A percentile compares a stretch with the other conserved stretches of the same genome.
Evolutionary conservation across 345 rosid species (phyloP).

Genomic region (Hypericum perforatum): DNA sequence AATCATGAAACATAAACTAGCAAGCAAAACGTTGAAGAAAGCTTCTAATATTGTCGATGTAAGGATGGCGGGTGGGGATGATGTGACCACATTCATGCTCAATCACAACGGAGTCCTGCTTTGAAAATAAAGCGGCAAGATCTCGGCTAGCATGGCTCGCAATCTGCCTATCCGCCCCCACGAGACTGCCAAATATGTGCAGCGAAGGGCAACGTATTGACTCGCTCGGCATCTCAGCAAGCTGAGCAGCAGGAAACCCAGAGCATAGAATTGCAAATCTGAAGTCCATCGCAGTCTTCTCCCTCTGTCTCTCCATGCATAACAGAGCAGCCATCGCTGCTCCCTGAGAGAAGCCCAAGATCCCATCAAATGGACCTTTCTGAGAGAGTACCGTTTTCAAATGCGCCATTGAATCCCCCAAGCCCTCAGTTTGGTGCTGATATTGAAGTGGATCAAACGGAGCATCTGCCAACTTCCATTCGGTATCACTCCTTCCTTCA

Average conservation of each 20-base stretch:
- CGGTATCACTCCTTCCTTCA: constrained; percentile 22
- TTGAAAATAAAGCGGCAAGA: constrained; percentile 45
- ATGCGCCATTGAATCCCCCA: constrained; percentile 43
- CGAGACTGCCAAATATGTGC: constrained; percentile 66
- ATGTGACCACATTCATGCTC: constrained; percentile 88
- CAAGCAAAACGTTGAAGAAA: constrained; percentile 60
- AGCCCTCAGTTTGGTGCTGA: constrained; percentile 73
- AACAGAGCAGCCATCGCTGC: constrained; percentile 83
- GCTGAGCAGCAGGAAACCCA: constrained; percentile 37
- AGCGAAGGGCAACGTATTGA: constrained; percentile 68
- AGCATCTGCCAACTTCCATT: constrained; percentile 47
- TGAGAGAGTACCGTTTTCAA: constrained; percentile 35
- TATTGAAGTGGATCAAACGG: constrained; percentile 76
- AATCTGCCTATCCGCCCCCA: constrained; percentile 72
- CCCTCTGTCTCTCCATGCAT: constrained; percentile 30
- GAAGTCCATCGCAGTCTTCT: constrained; percentile 46
- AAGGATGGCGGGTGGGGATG: constrained; percentile 68
- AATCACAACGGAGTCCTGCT: constrained; percentile 43
- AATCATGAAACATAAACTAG: background rate
- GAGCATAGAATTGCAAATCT: constrained; percentile 81
- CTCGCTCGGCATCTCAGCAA: constrained; percentile 20
- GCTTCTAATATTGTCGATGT: constrained; percentile 50
- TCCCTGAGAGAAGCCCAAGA: constrained; percentile 89
- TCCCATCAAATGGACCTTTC: constrained; percentile 91
- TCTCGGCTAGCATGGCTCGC: constrained; percentile 51